Evolutionary conservation across 106 monocot species (phyloP).

Genomic region (Platanthera zijinensis): DNA sequence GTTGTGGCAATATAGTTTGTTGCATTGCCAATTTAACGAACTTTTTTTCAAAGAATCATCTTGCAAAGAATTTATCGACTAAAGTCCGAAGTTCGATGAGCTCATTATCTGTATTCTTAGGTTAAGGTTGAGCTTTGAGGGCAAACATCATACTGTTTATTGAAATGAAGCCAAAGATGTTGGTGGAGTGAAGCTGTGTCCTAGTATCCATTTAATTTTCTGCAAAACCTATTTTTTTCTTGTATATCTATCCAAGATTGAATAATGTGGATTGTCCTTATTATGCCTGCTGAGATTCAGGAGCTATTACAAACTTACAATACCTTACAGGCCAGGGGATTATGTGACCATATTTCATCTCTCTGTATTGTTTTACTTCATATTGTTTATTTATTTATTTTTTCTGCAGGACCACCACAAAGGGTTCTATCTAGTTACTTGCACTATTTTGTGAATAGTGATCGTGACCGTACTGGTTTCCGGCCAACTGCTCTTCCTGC

Average conservation of each 20-base stretch:
- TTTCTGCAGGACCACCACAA: conserved; percentile 78
- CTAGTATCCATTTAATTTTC: neutral
- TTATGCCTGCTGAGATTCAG: neutral
- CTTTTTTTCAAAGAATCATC: neutral
- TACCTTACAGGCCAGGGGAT: neutral
- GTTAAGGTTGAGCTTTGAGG: neutral
- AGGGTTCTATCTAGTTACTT: conserved; percentile 74
- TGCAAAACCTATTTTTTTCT: neutral
- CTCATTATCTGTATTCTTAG: neutral
- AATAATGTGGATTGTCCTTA: neutral
- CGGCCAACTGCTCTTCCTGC: conserved; percentile 64
- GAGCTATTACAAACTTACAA: neutral
- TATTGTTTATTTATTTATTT: neutral
- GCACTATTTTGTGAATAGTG: conserved; percentile 84
- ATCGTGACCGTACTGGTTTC: conserved; percentile 69
- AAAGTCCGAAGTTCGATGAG: neutral
- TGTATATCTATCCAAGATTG: neutral
- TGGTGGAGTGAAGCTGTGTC: neutral
- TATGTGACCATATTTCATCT: neutral
- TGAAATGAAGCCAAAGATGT: neutral
- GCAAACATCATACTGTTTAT: neutral
- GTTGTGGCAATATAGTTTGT: neutral
- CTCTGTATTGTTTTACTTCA: neutral
- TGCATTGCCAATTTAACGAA: neutral
- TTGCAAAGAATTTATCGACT: neutral